Percentiles rank a stretch among this genome's conserved stretches.
Conservation (phyloP, 192 early-diverging fungal species). For the Rhizoclosmatium sp. region DNA sequence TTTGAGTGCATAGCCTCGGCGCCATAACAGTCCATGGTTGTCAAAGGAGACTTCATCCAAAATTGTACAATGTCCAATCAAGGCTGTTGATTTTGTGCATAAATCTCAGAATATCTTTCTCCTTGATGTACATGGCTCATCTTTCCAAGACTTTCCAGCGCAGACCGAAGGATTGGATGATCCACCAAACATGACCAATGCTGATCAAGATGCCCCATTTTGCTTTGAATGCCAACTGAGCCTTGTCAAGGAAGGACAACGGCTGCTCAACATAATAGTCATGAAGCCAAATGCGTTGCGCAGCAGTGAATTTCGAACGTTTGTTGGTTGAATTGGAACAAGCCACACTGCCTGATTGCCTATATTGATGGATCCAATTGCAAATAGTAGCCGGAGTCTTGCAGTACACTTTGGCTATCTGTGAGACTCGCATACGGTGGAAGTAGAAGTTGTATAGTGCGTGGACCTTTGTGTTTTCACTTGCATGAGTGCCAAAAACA, state of each 20-base stretch:
- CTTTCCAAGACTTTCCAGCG: constrained; percentile 3
- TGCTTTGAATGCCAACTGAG: not conserved
- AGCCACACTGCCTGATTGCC: not conserved
- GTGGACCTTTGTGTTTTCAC: constrained; percentile 17
- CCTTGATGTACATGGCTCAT: constrained; percentile 3
- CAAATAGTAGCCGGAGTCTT: not conserved
- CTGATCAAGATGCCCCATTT: not conserved
- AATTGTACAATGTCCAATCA: constrained; percentile 25
- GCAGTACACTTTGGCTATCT: not conserved
- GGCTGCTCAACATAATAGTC: not conserved
- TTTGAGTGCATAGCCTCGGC: constrained; percentile 29
- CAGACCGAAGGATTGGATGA: not conserved
- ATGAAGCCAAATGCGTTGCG: not conserved
- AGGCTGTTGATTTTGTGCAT: constrained; percentile 12
- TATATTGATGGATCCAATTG: constrained; percentile 8
- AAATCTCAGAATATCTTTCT: constrained; percentile 11
- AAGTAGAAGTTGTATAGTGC: constrained; percentile 1
- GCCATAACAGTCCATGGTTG: constrained; percentile 20
- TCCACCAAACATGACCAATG: not conserved
- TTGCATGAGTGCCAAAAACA: not conserved
- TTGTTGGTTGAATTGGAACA: not conserved
- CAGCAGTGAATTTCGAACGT: not conserved
- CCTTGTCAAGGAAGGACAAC: constrained; percentile 7
- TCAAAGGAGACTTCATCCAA: constrained; percentile 44
- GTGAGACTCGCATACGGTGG: constrained; percentile 3